Percentiles rank a stretch among this genome's conserved stretches.
Evolutionary conservation across 768 basidiomycete genomes (phyloP).

Genomic region (Hydnum rufescens): DNA sequence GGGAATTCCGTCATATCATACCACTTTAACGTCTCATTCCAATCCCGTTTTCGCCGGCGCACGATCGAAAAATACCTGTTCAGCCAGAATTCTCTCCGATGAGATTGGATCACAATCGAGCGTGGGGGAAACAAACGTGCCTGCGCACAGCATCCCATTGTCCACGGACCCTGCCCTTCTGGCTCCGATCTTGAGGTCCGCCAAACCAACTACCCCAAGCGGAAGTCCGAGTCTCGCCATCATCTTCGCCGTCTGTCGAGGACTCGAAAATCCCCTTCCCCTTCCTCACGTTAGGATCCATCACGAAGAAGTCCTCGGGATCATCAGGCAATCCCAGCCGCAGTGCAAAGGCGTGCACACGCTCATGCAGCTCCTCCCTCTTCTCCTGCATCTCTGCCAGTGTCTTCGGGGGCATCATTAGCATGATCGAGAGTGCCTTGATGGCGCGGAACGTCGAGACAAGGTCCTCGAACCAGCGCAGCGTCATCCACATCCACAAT

Average conservation of each 20-base stretch:
- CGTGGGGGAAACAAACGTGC: neutral
- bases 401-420: conserved; percentile 30
- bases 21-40: conserved; percentile 68
- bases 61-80: conserved; percentile 62
- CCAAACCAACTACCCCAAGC: neutral
- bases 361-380: conserved; percentile 38
- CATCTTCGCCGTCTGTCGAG: conserved; percentile 11
- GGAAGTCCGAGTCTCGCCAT: neutral
- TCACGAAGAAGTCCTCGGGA: conserved; percentile 43
- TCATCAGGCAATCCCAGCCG: conserved; percentile 42
- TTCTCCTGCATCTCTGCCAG: conserved; percentile 33
- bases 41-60: conserved; percentile 64
- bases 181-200: neutral
- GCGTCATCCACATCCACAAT: conserved; percentile 68
- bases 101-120: neutral
- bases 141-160: conserved; percentile 18
- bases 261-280: neutral
- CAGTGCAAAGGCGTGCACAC: conserved; percentile 46
- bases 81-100: conserved; percentile 16
- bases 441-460: conserved; percentile 63
- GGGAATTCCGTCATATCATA: conserved; percentile 76
- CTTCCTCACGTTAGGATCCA: neutral
- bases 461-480: conserved; percentile 77
- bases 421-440: conserved; percentile 35
- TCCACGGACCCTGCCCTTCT: conserved; percentile 33